phyloP scores from a whole-genome alignment of 306 rosid species.

The Rubus idaeus region DNA sequence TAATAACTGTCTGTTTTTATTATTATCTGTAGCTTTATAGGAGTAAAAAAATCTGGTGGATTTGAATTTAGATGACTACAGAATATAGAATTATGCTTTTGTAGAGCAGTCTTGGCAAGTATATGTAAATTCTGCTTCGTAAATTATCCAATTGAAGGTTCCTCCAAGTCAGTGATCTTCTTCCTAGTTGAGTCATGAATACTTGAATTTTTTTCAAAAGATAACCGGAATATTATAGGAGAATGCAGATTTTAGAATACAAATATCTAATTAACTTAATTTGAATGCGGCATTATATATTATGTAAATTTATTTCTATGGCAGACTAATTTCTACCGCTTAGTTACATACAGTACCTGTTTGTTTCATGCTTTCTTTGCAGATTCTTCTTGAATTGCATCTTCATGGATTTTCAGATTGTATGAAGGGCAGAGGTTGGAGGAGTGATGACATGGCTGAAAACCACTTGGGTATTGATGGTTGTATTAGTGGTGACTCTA shows the following conservation, averaged over 20 bases:
- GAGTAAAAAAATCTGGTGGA: neutral
- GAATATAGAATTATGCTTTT: neutral
- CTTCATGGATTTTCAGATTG: slow-evolving; percentile 62
- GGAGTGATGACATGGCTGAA: slow-evolving; percentile 39
- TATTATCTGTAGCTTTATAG: neutral
- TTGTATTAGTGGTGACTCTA: slow-evolving; percentile 32
- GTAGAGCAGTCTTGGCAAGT: neutral
- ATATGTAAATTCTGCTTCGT: neutral
- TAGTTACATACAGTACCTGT: slow-evolving; percentile 12
- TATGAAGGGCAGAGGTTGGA: slow-evolving; percentile 31
- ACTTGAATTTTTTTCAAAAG: neutral
- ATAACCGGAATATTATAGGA: neutral
- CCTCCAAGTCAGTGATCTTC: neutral
- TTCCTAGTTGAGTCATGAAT: neutral
- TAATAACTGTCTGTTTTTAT: neutral
- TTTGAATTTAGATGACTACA: neutral
- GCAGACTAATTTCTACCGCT: slow-evolving; percentile 10
- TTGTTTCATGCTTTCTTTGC: slow-evolving; percentile 33
- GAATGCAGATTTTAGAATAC: neutral
- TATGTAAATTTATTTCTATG: slow-evolving; percentile 1
- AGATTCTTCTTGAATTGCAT: slow-evolving; percentile 74
- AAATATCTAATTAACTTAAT: neutral
- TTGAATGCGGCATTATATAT: slow-evolving; percentile 14
- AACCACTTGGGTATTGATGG: slow-evolving; percentile 40
- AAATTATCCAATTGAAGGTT: neutral